Conservation (phyloP, 2,329 filamentous ascomycete genomes). For the Alternaria longipes region DNA sequence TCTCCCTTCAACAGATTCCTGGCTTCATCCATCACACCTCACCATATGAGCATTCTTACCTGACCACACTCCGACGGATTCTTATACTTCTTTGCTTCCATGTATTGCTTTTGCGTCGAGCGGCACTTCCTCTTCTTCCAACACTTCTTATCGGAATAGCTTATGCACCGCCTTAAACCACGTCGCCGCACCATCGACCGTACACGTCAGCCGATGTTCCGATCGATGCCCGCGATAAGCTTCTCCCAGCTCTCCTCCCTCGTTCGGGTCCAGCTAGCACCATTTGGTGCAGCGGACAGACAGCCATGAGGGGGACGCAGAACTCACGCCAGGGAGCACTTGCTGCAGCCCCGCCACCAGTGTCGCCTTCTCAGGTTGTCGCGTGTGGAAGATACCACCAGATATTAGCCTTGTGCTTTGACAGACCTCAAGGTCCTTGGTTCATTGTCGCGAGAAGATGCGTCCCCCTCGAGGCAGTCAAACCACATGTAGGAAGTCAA, state of each 20-base stretch:
- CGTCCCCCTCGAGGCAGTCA: slow-evolving; percentile 21
- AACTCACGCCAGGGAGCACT: slow-evolving; percentile 31
- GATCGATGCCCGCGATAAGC: slow-evolving; percentile 12
- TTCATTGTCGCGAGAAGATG: slow-evolving; percentile 33
- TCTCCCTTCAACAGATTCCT: neutral
- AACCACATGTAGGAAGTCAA: slow-evolving; percentile 26
- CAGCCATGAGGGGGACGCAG: slow-evolving; percentile 22
- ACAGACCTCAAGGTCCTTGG: slow-evolving; percentile 41
- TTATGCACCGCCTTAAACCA: neutral
- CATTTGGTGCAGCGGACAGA: slow-evolving; percentile 16
- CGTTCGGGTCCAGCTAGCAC: slow-evolving; percentile 9
- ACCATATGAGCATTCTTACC: neutral
- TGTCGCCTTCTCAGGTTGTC: slow-evolving; percentile 36
- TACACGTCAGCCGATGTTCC: neutral
- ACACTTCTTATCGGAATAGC: neutral
- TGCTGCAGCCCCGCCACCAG: slow-evolving; percentile 33
- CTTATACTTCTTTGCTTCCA: slow-evolving; percentile 1
- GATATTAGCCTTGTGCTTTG: slow-evolving; percentile 34
- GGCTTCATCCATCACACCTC: slow-evolving; percentile 2
- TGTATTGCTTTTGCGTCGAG: slow-evolving; percentile 2
- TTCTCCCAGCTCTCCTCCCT: slow-evolving; percentile 1
- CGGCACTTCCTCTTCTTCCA: neutral
- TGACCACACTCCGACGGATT: neutral
- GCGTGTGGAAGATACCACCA: slow-evolving; percentile 40
- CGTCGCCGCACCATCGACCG: neutral